Evolutionary conservation across 495 filamentous ascomycete genomes (phyloP).

Genomic region (Cetradonia linearis): DNA sequence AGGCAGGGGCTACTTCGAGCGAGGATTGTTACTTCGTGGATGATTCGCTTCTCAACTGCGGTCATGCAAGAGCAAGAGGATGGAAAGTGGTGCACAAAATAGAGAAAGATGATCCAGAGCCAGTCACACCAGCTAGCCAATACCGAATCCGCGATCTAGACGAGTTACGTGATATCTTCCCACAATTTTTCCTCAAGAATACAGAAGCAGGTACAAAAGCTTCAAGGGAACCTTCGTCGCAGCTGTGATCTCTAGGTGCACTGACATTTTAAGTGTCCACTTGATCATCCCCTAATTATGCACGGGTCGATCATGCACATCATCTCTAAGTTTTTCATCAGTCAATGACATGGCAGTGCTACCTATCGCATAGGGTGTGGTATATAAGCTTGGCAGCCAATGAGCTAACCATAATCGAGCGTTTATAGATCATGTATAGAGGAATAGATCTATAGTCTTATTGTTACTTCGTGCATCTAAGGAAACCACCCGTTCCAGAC

Average conservation of each 20-base stretch:
- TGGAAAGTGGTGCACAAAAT: constrained; percentile 79
- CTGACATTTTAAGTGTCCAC: neutral
- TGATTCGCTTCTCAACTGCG: constrained; percentile 70
- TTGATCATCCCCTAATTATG: neutral
- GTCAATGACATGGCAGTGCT: neutral
- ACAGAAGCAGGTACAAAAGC: neutral
- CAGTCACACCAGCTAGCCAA: constrained; percentile 49
- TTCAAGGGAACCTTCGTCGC: constrained; percentile 6
- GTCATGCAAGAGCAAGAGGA: constrained; percentile 58
- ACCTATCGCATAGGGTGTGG: neutral
- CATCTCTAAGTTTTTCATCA: neutral
- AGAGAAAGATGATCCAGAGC: constrained; percentile 53
- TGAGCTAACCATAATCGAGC: neutral
- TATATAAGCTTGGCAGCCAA: neutral
- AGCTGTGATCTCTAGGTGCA: neutral
- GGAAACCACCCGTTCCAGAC: neutral
- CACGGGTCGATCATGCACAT: neutral
- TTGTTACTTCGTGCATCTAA: neutral
- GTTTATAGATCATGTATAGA: constrained; percentile 1
- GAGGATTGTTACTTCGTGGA: constrained; percentile 82
- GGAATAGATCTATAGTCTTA: neutral
- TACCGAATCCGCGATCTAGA: constrained; percentile 61
- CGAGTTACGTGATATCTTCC: constrained; percentile 62
- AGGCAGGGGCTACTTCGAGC: constrained; percentile 47
- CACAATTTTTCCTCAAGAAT: constrained; percentile 53